Evolutionary conservation across 768 basidiomycete species (phyloP).

Genomic region (Coprinopsis sp.): DNA sequence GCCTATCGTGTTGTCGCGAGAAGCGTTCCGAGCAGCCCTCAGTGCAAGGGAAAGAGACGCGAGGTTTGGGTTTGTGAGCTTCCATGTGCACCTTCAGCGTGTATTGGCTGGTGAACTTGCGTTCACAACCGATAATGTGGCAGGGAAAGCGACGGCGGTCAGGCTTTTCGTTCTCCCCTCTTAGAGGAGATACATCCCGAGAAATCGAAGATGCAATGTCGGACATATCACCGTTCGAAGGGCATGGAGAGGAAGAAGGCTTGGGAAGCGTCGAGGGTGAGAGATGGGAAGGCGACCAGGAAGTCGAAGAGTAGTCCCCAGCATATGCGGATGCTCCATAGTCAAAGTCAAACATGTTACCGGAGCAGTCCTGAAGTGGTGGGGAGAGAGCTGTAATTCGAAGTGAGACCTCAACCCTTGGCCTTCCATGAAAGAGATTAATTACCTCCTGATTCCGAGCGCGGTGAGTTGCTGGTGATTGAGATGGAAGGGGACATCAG

Average conservation of each 20-base stretch:
- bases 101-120: conserved; percentile 50
- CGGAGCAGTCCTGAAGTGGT: conserved; percentile 29
- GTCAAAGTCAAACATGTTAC: conserved; percentile 28
- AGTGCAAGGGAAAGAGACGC: conserved; percentile 44
- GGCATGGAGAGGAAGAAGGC: conserved; percentile 16
- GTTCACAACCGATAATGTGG: conserved; percentile 40
- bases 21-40: conserved; percentile 52
- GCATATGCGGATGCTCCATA: conserved; percentile 19
- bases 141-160: conserved; percentile 45
- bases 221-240: conserved; percentile 20
- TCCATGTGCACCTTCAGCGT: conserved; percentile 53
- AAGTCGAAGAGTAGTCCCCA: conserved; percentile 21
- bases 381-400: conserved; percentile 25
- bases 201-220: conserved; percentile 23
- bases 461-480: conserved; percentile 26
- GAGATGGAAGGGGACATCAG: conserved; percentile 27
- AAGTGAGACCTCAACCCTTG: background rate
- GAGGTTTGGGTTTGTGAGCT: conserved; percentile 49
- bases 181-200: conserved; percentile 28
- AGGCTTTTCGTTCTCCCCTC: conserved; percentile 26
- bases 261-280: conserved; percentile 5
- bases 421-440: conserved; percentile 3
- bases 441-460: conserved; percentile 31
- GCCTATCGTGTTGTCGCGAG: conserved; percentile 52
- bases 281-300: conserved; percentile 10